Percentiles rank a stretch among this genome's conserved stretches.
Conservation (phyloP, 352 stramenopile species). For the Phytopythium montanum region DNA sequence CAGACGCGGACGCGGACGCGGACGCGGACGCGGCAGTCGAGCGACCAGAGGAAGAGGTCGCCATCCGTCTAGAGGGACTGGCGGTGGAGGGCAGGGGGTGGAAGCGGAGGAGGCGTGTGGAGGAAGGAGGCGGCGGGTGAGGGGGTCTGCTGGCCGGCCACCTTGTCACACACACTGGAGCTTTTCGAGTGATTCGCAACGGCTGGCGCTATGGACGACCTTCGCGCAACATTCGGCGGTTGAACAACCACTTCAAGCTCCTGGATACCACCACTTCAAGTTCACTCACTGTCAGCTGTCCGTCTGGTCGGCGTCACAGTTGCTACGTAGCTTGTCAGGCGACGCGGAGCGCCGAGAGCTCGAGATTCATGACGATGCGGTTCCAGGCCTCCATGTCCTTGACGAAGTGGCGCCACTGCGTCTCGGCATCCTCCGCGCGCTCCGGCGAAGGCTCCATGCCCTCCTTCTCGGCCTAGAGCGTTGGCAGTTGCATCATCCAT, state of each 20-base stretch:
- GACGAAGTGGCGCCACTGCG: slow-evolving; percentile 71
- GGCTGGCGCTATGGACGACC: too few species aligned
- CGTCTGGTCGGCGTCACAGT: too few species aligned
- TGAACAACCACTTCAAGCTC: too few species aligned
- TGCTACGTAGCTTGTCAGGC: too few species aligned
- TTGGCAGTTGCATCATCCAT: neutral
- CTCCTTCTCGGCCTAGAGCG: slow-evolving; percentile 36
- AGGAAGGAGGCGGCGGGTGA: too few species aligned
- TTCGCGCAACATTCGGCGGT: too few species aligned
- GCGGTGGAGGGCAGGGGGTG: neutral
- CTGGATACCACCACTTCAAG: too few species aligned
- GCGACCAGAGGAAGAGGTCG: neutral
- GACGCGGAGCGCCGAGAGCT: too few species aligned
- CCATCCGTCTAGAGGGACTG: neutral
- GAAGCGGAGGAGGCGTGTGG: neutral
- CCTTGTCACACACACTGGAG: neutral
- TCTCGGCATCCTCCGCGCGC: slow-evolving; percentile 37
- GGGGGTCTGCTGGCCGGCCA: too few species aligned
- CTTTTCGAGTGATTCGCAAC: neutral
- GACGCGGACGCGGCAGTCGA: neutral
- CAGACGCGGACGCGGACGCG: neutral
- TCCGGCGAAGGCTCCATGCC: slow-evolving; percentile 28
- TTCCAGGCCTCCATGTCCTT: slow-evolving; percentile 88
- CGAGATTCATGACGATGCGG: slow-evolving; percentile 80
- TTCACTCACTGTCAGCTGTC: too few species aligned